Conservation (phyloP, 2,329 filamentous ascomycete species). For the Fusarium armeniacum region DNA sequence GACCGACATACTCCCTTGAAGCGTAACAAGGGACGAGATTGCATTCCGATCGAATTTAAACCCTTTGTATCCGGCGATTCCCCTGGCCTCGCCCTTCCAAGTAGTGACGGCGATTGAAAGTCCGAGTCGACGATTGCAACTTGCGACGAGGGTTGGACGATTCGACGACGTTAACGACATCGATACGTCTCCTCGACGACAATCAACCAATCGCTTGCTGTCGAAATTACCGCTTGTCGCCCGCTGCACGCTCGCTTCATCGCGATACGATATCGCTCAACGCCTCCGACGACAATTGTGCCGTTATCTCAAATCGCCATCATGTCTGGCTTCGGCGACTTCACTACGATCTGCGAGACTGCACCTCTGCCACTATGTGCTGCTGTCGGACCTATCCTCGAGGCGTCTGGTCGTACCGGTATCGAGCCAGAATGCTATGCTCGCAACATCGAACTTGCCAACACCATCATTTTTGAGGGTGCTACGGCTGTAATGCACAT, state of each 20-base stretch:
- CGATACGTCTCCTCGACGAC: slow-evolving; percentile 11
- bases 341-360: slow-evolving; percentile 86
- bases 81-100: slow-evolving; percentile 26
- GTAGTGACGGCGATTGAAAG: slow-evolving; percentile 19
- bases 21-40: slow-evolving; percentile 35
- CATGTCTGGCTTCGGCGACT: slow-evolving; percentile 92
- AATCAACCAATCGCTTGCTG: slow-evolving; percentile 13
- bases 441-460: slow-evolving; percentile 93
- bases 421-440: slow-evolving; percentile 94
- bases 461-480: slow-evolving; percentile 98
- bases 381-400: slow-evolving; percentile 80
- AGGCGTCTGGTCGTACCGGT: slow-evolving; percentile 76
- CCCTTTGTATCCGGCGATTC: slow-evolving; percentile 14
- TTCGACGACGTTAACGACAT: slow-evolving; percentile 25
- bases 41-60: slow-evolving; percentile 32
- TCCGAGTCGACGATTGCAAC: slow-evolving; percentile 11
- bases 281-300: slow-evolving; percentile 12
- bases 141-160: slow-evolving; percentile 17
- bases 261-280: slow-evolving; percentile 7
- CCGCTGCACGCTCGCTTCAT: slow-evolving; percentile 6
- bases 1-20: slow-evolving; percentile 16
- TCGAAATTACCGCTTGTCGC: background rate
- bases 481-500: slow-evolving; percentile 95
- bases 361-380: slow-evolving; percentile 90
- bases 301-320: slow-evolving; percentile 39